Percentiles rank a stretch among this genome's conserved stretches.
These are phyloP conservation scores for Dryas drummondii DNA, from an alignment of 306 rosid species.

Conservation along the genomic window DNA sequence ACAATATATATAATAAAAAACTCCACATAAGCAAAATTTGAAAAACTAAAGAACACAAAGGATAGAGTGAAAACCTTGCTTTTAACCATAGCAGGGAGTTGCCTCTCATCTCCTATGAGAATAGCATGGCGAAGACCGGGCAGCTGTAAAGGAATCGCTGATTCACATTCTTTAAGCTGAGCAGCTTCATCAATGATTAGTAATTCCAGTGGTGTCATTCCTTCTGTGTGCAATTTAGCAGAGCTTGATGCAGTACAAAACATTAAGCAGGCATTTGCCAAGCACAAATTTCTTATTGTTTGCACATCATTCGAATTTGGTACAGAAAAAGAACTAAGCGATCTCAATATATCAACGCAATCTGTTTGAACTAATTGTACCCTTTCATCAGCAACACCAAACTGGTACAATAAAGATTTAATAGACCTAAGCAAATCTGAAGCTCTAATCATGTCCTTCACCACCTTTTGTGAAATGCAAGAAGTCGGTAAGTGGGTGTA, in stretches of 20 bases:
- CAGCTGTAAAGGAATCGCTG: constrained; percentile 41
- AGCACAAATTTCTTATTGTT: constrained; percentile 31
- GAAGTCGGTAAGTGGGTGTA: constrained; percentile 53
- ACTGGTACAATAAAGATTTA: not conserved
- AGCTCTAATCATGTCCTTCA: constrained; percentile 26
- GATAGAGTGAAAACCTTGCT: constrained; percentile 26
- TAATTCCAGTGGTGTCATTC: constrained; percentile 15
- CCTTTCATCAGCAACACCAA: constrained; percentile 10
- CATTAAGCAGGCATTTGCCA: constrained; percentile 37
- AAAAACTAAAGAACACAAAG: not conserved
- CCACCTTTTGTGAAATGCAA: constrained; percentile 28
- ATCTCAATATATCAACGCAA: constrained; percentile 19
- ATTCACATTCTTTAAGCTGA: constrained; percentile 47
- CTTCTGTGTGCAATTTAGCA: constrained; percentile 15
- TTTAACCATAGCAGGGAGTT: constrained; percentile 39
- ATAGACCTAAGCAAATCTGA: constrained; percentile 24
- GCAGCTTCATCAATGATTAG: constrained; percentile 45
- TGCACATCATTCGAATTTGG: not conserved
- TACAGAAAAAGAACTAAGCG: constrained; percentile 27
- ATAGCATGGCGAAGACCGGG: constrained; percentile 33
- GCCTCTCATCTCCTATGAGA: constrained; percentile 45
- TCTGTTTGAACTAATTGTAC: not conserved
- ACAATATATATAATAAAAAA: not conserved
- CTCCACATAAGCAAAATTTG: not conserved
- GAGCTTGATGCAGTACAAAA: constrained; percentile 49